Evolutionary conservation across 768 basidiomycete genomes (phyloP), one percentile per base, ranked within the genome.

Genomic region (Austroboletus eburneus): DNA sequence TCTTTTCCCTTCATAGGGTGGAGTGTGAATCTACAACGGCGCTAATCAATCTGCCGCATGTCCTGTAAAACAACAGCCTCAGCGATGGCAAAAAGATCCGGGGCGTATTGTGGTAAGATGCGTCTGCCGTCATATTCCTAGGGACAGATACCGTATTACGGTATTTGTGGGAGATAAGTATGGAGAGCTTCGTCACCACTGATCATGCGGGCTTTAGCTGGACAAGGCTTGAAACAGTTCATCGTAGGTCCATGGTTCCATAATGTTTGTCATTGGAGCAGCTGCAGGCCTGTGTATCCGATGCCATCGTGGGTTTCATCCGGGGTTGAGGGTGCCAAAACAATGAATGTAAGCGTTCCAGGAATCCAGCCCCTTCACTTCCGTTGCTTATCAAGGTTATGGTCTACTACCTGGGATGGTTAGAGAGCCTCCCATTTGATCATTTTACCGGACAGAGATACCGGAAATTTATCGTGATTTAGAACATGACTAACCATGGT

Each of bases 201-300:
- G n/a, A n/a, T n/a, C n/a, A n/a, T n/a, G n/a, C n/a, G n/a, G n/a
- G n/a, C n/a, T n/a, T n/a, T n/a, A n/a, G n/a, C n/a, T n/a, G n/a
- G 35, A 20, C 41, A 38, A 12, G 24, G 21, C 16, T 21, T 35
- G 51, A 52, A 52, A 53, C 44, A 33, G n/a, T n/a, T 27, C 10
- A 27, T 25, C 29, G 29, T 24, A 2, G 27, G 8, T 39, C 41
- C 22, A 39, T 39, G 25, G 13, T 48, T 43, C 51, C 39, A 35
- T 35, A 43, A 42, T 27, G 13, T 27, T 5, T 10, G 24, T 20
- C 25, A 14, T 30, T 48, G 42, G 45, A 16, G 27, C 33, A 22
- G 24, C 34, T n/a, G 12, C 23, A n/a, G 7, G 16, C 13, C 29
- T 18, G 10, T n/a, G 33, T 27, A 35, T 14, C 43, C 45, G 50